phyloP scores from a whole-genome alignment of 768 basidiomycete genomes.

The Cyclocybe cylindracea region DNA sequence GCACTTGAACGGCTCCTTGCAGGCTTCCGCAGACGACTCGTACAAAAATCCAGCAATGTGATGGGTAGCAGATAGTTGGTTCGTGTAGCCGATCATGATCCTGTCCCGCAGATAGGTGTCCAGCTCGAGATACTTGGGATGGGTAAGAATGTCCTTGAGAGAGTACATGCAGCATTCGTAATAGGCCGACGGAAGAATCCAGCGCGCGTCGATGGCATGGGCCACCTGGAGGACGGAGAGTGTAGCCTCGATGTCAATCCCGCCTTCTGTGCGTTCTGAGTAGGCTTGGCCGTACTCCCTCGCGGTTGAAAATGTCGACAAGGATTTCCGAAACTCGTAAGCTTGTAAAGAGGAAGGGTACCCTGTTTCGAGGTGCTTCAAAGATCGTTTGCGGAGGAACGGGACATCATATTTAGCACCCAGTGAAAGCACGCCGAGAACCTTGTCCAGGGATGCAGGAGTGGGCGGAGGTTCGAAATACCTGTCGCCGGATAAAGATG shows the following conservation, averaged over 20 bases:
- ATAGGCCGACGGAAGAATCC: slow-evolving; percentile 14
- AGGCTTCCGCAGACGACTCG: too few species aligned
- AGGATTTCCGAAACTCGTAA: slow-evolving; percentile 3
- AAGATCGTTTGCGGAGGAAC: slow-evolving; percentile 12
- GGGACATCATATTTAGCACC: slow-evolving; percentile 12
- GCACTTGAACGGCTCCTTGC: too few species aligned
- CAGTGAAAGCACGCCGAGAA: slow-evolving; percentile 11
- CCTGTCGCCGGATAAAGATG: neutral
- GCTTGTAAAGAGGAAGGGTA: slow-evolving; percentile 7
- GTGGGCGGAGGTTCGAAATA: slow-evolving; percentile 18
- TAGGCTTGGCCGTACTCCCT: neutral
- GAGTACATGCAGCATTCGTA: slow-evolving; percentile 19
- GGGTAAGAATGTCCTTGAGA: slow-evolving; percentile 2
- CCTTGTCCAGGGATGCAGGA: neutral
- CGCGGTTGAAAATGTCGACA: slow-evolving; percentile 5
- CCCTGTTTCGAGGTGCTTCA: slow-evolving; percentile 11
- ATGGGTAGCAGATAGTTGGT: neutral
- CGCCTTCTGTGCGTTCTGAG: neutral
- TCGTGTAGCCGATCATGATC: slow-evolving; percentile 7
- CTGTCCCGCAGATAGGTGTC: neutral
- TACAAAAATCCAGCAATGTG: too few species aligned
- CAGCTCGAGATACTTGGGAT: neutral
- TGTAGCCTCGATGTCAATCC: neutral
- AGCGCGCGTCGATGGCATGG: neutral
- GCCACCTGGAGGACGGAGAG: slow-evolving; percentile 7